Percentiles rank a stretch among this genome's conserved stretches.
Evolutionary conservation across 2,329 filamentous ascomycete species (phyloP).

Genomic region (Phaeosphaeriaceae sp.): DNA sequence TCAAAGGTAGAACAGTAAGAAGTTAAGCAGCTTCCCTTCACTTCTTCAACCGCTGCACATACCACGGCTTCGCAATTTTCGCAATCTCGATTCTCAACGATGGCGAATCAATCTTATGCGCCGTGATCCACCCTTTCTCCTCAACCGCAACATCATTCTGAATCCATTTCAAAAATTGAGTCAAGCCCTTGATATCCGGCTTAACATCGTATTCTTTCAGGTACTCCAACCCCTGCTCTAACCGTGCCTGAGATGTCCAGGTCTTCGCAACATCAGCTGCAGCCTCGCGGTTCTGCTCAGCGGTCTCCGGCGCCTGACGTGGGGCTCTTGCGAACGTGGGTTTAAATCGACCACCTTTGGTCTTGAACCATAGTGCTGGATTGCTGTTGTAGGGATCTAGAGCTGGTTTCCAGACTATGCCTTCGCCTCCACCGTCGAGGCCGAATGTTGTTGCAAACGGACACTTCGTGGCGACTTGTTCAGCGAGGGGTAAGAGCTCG

Average conservation of each 20-base stretch:
- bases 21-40: background rate
- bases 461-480: conserved; percentile 25
- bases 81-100: conserved; percentile 29
- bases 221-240: conserved; percentile 37
- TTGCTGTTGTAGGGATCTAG: conserved; percentile 15
- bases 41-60: conserved; percentile 8
- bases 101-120: conserved; percentile 22
- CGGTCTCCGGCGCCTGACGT: conserved; percentile 11
- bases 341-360: conserved; percentile 35
- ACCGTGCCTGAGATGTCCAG: conserved; percentile 28
- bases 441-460: conserved; percentile 34
- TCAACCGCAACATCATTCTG: conserved; percentile 30
- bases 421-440: conserved; percentile 30
- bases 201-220: conserved; percentile 22
- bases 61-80: conserved; percentile 35
- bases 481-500: conserved; percentile 22
- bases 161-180: conserved; percentile 32
- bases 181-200: conserved; percentile 20
- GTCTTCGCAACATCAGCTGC: conserved; percentile 18
- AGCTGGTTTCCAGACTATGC: conserved; percentile 34
- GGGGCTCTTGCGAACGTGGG: conserved; percentile 27
- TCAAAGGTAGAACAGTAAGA: no score
- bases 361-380: conserved; percentile 34
- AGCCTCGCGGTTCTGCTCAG: conserved; percentile 14
- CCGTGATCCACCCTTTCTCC: conserved; percentile 27